Conservation (phyloP, 2,329 filamentous ascomycete species). For the Phialocephala subalpina region DNA sequence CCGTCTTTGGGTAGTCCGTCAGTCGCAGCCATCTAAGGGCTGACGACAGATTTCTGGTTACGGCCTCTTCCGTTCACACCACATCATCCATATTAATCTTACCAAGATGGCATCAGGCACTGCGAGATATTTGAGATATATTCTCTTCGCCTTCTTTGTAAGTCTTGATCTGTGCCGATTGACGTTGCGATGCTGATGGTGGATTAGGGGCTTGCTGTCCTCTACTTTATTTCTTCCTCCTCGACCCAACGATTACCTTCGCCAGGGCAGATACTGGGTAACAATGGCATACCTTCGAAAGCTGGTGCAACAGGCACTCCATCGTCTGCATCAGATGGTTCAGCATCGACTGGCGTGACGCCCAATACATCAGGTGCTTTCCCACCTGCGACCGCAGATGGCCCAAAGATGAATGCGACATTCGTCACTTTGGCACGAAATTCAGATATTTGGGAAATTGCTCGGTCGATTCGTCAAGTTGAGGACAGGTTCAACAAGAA, state of each 20-base stretch:
- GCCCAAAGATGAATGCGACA: constrained; percentile 91
- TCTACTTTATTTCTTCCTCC: constrained; percentile 83
- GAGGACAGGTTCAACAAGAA: constrained; percentile 98
- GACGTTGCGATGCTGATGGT: not conserved
- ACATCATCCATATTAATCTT: constrained; percentile 23
- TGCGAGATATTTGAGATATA: constrained; percentile 76
- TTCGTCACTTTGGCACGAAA: constrained; percentile 97
- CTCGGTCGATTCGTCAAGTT: constrained; percentile 92
- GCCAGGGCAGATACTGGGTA: constrained; percentile 39
- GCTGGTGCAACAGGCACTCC: constrained; percentile 37
- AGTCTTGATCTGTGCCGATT: constrained; percentile 46
- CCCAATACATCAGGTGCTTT: constrained; percentile 43
- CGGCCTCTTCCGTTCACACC: constrained; percentile 16
- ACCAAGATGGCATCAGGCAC: constrained; percentile 44
- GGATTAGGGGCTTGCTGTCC: constrained; percentile 68
- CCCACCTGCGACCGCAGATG: constrained; percentile 60
- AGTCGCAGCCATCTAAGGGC: constrained; percentile 8
- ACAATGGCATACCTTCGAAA: constrained; percentile 37
- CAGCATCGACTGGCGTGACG: constrained; percentile 28
- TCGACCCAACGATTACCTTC: constrained; percentile 51
- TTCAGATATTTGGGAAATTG: constrained; percentile 94
- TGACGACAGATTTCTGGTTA: constrained; percentile 24
- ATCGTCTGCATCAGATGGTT: constrained; percentile 26
- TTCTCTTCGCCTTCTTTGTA: constrained; percentile 87
- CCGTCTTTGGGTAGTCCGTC: constrained; percentile 22